A percentile compares a stretch with the other conserved stretches of the same genome.
Evolutionary conservation across 23 red algal species (phyloP).

Genomic region (Agarophyton chilense): DNA sequence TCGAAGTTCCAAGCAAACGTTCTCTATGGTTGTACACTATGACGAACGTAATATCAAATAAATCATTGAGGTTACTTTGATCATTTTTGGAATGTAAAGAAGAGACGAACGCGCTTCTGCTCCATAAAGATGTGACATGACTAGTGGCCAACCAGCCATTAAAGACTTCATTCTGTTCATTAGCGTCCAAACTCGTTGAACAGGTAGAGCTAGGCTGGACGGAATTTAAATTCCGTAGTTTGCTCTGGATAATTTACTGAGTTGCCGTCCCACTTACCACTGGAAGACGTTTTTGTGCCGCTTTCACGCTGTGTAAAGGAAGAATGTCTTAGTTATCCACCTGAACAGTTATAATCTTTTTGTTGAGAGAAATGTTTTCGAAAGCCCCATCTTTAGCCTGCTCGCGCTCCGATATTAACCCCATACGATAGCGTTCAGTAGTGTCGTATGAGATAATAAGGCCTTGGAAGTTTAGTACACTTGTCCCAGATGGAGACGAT

Average conservation of each 20-base stretch:
- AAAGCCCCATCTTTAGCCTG: not conserved
- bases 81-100: too few species aligned
- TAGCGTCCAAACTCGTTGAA: too few species aligned
- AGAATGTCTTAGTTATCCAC: slow-evolving; percentile 6
- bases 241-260: not conserved
- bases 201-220: too few species aligned
- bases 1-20: too few species aligned
- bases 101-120: too few species aligned
- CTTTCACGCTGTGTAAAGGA: slow-evolving; percentile 20
- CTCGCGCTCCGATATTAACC: slow-evolving; percentile 7
- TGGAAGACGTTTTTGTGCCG: not conserved
- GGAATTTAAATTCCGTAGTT: not conserved
- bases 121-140: too few species aligned
- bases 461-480: not conserved
- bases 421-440: not conserved
- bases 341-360: not conserved
- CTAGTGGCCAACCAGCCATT: too few species aligned
- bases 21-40: too few species aligned
- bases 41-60: too few species aligned
- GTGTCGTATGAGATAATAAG: not conserved
- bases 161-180: too few species aligned
- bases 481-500: not conserved
- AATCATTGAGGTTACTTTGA: too few species aligned
- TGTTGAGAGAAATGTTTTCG: not conserved
- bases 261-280: slow-evolving; percentile 19